Evolutionary conservation across 2,329 filamentous ascomycete genomes (phyloP), one percentile per base, ranked within the genome.

Genomic region (Dryadomyces quercus-mongolicae): DNA sequence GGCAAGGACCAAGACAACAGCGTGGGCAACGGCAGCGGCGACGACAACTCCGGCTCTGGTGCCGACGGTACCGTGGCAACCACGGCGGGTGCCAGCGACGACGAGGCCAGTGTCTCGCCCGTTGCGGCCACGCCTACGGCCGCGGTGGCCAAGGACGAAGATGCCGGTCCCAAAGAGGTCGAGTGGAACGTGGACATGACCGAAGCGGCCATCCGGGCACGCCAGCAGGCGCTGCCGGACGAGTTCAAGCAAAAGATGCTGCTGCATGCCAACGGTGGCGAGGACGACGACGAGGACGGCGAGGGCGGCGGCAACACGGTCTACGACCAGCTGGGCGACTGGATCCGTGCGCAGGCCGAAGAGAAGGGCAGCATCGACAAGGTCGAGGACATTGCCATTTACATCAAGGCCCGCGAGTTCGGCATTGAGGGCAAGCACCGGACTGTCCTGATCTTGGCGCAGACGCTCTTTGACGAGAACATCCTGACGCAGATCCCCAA

Each of bases 111-210:
- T 9, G 36, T 12, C 10, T 84, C 95, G 64, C 18, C 25, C n/a
- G 22, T 38, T 8, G 49, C 25, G 7, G 51, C 40, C 31, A 49
- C 36, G 47, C 88, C 89, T 68, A 85, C 15, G 3, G 22, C 86
- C 65, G 85, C 51, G 73, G 75, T 51, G 70, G 75, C 60, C 73
- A 72, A 51, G 69, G 71, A 74, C 21, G 36, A 72, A 40, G 68
- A 70, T 55, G 73, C 75, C 25, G 77, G 81, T 54, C 21, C 53
- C 64, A 88, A 91, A 70, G 88, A 96, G 69, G 90, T 95, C 59
- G 82, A 95, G 61, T 98, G 93, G 93, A 88, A 91, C 58, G 88
- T 97, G 57, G 93, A 98, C 69, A 93, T 94, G 75, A 96, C 91
- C 60, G 89, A 91, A 69, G 90, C 90, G 69, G 93, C 93, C 61